Evolutionary conservation across 108 stramenopile species (phyloP).

Genomic region (Parietichytrium sp.): DNA sequence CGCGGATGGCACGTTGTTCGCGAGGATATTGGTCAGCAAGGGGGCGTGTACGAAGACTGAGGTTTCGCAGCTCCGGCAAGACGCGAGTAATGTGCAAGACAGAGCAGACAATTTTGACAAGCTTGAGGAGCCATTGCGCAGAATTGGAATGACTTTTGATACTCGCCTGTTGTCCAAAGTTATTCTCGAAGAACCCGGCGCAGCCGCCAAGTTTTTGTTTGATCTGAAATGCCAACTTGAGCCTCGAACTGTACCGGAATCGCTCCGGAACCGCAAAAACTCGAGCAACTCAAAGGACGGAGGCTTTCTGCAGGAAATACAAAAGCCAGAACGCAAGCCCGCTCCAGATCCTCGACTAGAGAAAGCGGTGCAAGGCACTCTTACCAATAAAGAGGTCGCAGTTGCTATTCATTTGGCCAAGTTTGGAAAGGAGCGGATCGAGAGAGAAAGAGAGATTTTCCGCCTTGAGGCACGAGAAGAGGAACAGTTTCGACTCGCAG

Average conservation of each 20-base stretch:
- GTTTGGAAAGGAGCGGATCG: constrained; percentile 3
- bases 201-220: background rate
- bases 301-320: background rate
- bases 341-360: background rate
- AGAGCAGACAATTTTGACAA: constrained; percentile 6
- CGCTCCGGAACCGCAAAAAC: background rate
- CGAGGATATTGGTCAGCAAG: background rate
- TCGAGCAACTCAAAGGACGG: too few relatives aligned
- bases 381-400: background rate
- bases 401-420: background rate
- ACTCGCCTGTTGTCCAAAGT: background rate
- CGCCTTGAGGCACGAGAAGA: background rate
- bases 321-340: background rate
- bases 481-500: background rate
- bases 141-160: background rate
- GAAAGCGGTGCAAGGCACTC: background rate
- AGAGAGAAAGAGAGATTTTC: too few relatives aligned
- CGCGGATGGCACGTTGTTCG: background rate
- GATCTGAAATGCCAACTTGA: constrained; percentile 19
- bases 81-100: background rate
- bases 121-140: background rate
- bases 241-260: background rate
- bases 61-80: background rate
- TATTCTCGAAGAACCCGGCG: background rate
- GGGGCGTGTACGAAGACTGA: background rate